phyloP scores from a whole-genome alignment of 2,329 filamentous ascomycete species.

The Xylaria polymorpha region DNA sequence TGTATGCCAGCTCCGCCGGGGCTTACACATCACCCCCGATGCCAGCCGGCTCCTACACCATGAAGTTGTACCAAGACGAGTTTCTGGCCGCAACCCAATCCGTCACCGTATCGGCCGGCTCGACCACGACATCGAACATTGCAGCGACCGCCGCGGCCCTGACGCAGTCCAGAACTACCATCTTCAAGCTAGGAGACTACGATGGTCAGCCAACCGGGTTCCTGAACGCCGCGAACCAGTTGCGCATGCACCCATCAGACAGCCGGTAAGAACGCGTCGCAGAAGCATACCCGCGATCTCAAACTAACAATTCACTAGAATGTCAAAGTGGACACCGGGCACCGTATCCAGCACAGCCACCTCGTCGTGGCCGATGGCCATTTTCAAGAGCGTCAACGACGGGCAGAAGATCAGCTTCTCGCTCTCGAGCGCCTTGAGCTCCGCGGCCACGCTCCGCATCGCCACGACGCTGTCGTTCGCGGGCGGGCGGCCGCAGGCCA shows the following conservation, averaged over 20 bases:
- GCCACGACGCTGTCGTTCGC: constrained; percentile 69
- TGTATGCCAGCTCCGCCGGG: constrained; percentile 59
- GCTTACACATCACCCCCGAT: constrained; percentile 67
- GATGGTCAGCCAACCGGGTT: constrained; percentile 68
- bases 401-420: constrained; percentile 55
- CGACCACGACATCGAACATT: constrained; percentile 60
- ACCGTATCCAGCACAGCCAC: constrained; percentile 60
- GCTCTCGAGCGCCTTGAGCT: constrained; percentile 55
- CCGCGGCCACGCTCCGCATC: constrained; percentile 63
- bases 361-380: constrained; percentile 67
- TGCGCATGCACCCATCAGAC: constrained; percentile 58
- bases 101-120: constrained; percentile 60
- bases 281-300: neutral
- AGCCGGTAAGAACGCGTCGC: constrained; percentile 24
- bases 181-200: constrained; percentile 68
- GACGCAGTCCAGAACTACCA: constrained; percentile 56
- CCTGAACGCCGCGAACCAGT: constrained; percentile 67
- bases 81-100: constrained; percentile 60
- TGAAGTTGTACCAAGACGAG: constrained; percentile 68
- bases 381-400: constrained; percentile 64
- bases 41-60: constrained; percentile 70
- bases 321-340: constrained; percentile 48
- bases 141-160: constrained; percentile 52
- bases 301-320: constrained; percentile 54
- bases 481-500: constrained; percentile 62